Percentiles rank a stretch among this genome's conserved stretches.
Evolutionary conservation across 352 stramenopile species (phyloP).

Genomic region (Phytophthora gonapodyides): DNA sequence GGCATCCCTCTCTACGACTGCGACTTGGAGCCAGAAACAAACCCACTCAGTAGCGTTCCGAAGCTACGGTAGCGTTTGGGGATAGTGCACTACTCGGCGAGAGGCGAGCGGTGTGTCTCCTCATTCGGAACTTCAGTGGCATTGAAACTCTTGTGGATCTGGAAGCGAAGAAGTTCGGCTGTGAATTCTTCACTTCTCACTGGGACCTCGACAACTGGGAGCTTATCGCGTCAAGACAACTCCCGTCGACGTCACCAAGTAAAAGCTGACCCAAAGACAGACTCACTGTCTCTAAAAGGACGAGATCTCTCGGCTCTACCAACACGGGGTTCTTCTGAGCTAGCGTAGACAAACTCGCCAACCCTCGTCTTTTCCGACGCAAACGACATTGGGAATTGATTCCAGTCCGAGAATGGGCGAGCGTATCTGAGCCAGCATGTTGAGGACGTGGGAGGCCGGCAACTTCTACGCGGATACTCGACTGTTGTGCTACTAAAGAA

Average conservation of each 20-base stretch:
- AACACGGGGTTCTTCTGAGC: constrained; percentile 13
- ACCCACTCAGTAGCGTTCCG: constrained; percentile 40
- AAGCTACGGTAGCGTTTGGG: too few species aligned
- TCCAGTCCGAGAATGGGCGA: constrained; percentile 57
- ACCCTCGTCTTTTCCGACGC: constrained; percentile 45
- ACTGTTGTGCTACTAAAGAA: too few species aligned
- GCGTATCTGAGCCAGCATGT: constrained; percentile 39
- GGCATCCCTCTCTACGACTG: constrained; percentile 48
- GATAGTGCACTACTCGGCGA: too few species aligned
- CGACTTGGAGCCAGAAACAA: constrained; percentile 53
- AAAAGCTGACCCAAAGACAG: constrained; percentile 15
- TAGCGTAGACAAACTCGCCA: constrained; percentile 16
- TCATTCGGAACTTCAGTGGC: constrained; percentile 81
- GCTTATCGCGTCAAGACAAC: neutral
- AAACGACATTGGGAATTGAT: constrained; percentile 50
- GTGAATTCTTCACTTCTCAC: neutral
- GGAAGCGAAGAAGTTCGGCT: constrained; percentile 15
- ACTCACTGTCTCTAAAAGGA: constrained; percentile 3
- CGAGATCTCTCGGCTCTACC: constrained; percentile 6
- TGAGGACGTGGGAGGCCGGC: constrained; percentile 48
- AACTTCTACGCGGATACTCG: constrained; percentile 31
- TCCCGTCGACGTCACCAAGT: constrained; percentile 13
- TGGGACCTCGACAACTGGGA: neutral
- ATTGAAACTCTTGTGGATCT: constrained; percentile 70
- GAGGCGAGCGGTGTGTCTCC: constrained; percentile 47